Base-by-base conservation (phyloP, 768 basidiomycete species). In the Phaeolepiota aurea region DNA sequence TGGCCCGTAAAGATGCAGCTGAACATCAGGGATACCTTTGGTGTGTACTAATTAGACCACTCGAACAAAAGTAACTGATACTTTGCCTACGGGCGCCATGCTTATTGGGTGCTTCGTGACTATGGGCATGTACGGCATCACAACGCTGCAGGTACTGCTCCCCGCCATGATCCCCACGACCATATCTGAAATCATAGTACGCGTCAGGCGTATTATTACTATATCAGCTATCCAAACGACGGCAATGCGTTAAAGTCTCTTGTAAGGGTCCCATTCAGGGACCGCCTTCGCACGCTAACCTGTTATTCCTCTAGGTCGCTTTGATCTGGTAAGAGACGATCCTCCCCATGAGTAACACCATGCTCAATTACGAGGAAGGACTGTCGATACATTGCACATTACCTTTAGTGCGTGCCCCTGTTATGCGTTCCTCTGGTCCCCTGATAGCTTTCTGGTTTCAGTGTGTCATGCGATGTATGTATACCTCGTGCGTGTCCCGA, bases 61-160 rank as follows among this genome's bases (percentile, higher is more conserved):
- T 47, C 16, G 5, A 14, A 13, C 25, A 3, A 7, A 31, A 10
- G 28, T 14, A 9, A 10, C 28, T 36, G 11, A 14, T 38, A n/a
- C 7, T 13, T 14, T 25, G n/a, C 20, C 20, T 7, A 16, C 38
- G 64, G 66, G 68, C 15, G 58, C 63, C 15, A 55, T 67, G 51
- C 57, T 68, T 41, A 54, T 64, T 22, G 66, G 63, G 11, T 54
- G 56, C 15, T 50, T 66, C 40, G 40, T 65, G 11, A 55, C 64
- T 12, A 63, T 63, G 63, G 48, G 53, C 30, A 44, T 69, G 41
- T 70, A 69, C 42, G 68, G 69, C 7, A 64, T 71, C 18, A 71
- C 68, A 1, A 64, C 62, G 11, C 52, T 70, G 18, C 69, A 69
- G 56, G 68, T 61, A 35, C 28, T 9, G 9, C 10, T 31, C 28